Conservation (phyloP, 1,139 yeast genomes). For the Suhomyces terraborum region DNA sequence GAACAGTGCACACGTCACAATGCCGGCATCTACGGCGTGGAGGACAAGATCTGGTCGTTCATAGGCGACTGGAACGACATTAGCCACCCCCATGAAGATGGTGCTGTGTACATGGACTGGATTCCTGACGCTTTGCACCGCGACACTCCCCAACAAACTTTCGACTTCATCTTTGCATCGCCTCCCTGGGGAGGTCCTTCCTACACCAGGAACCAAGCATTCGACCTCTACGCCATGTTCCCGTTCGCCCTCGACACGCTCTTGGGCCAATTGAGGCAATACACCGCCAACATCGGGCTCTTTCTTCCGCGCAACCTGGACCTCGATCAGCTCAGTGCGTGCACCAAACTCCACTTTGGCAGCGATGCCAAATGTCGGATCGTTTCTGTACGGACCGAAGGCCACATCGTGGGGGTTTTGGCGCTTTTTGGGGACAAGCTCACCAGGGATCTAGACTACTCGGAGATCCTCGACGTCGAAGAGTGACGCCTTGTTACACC, state of each 20-base stretch:
- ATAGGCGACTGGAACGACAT: slow-evolving; percentile 60
- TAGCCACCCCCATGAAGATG: slow-evolving; percentile 25
- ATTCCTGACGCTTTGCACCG: slow-evolving; percentile 26
- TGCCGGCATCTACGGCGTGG: slow-evolving; percentile 67
- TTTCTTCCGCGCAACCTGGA: slow-evolving; percentile 78
- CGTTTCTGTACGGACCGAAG: slow-evolving; percentile 44
- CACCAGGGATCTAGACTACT: slow-evolving; percentile 5
- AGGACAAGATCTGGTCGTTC: slow-evolving; percentile 47
- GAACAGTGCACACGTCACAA: slow-evolving; percentile 70
- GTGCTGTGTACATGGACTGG: slow-evolving; percentile 27
- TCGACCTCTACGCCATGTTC: slow-evolving; percentile 29
- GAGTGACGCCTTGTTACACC: not conserved
- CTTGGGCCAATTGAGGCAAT: slow-evolving; percentile 40
- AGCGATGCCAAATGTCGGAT: slow-evolving; percentile 48
- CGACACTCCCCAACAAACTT: slow-evolving; percentile 24
- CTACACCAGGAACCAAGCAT: slow-evolving; percentile 41
- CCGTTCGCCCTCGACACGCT: slow-evolving; percentile 56
- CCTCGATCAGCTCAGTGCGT: slow-evolving; percentile 53
- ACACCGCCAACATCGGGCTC: slow-evolving; percentile 58
- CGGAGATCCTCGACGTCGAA: not conserved
- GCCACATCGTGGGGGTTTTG: slow-evolving; percentile 53
- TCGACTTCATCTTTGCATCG: slow-evolving; percentile 75
- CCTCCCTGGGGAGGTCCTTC: slow-evolving; percentile 98
- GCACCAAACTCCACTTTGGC: slow-evolving; percentile 52
- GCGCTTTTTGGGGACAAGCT: slow-evolving; percentile 57